Evolutionary conservation across 768 basidiomycete genomes (phyloP).

Genomic region (Amanita thiersii): DNA sequence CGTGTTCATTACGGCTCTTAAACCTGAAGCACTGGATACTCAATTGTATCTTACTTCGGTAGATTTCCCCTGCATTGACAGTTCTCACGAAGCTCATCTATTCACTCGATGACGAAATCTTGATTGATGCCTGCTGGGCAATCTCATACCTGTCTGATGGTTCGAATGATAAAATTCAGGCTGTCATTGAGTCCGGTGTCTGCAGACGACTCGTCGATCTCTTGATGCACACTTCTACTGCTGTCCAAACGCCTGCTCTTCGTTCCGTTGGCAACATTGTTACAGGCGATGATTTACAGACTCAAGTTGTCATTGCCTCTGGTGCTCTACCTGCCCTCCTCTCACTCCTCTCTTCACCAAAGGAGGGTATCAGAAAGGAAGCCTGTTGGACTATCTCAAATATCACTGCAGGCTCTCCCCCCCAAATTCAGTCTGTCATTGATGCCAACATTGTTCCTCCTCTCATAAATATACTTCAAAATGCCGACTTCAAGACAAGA

Average conservation of each 20-base stretch:
- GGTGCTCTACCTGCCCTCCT: slow-evolving; percentile 94
- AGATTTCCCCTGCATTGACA: slow-evolving; percentile 97
- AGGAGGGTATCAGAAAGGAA: slow-evolving; percentile 98
- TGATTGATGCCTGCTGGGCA: slow-evolving; percentile 99
- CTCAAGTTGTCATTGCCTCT: slow-evolving; percentile 97
- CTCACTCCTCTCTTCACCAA: slow-evolving; percentile 87
- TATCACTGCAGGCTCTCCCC: slow-evolving; percentile 93
- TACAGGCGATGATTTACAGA: slow-evolving; percentile 98
- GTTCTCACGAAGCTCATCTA: slow-evolving; percentile 97
- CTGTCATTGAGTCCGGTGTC: slow-evolving; percentile 97
- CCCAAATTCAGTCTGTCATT: slow-evolving; percentile 95
- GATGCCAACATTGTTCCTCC: slow-evolving; percentile 98
- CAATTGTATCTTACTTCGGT: slow-evolving; percentile 13
- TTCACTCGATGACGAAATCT: slow-evolving; percentile 96
- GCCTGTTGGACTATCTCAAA: slow-evolving; percentile 99
- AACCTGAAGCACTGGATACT: slow-evolving; percentile 7
- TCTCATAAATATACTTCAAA: slow-evolving; percentile 94
- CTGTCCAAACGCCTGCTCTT: slow-evolving; percentile 96
- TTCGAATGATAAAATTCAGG: slow-evolving; percentile 99
- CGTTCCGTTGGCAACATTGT: slow-evolving; percentile 99
- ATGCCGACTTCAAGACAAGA: slow-evolving; percentile 98
- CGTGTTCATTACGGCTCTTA: slow-evolving; percentile 18
- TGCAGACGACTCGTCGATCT: slow-evolving; percentile 96
- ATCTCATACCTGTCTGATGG: slow-evolving; percentile 99
- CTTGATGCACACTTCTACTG: slow-evolving; percentile 89